Evolutionary conservation across 2,329 filamentous ascomycete species (phyloP).

Genomic region (Myriosclerotinia duriaeana): DNA sequence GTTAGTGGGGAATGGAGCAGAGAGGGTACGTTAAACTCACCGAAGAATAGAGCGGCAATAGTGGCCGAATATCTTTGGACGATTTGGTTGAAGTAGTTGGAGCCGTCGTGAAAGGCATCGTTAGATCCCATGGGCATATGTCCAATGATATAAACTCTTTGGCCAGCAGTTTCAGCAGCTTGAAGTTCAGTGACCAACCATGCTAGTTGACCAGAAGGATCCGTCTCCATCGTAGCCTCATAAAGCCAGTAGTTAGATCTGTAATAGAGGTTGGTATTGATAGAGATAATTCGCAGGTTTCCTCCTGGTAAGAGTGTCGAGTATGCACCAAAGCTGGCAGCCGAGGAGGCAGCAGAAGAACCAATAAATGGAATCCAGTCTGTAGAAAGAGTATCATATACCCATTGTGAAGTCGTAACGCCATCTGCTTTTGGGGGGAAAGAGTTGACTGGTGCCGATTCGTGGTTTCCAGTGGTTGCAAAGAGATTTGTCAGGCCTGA

Average conservation of each 20-base stretch:
- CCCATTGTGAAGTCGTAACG: conserved; percentile 41
- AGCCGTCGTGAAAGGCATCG: conserved; percentile 43
- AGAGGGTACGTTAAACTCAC: not conserved
- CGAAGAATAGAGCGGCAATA: conserved; percentile 41
- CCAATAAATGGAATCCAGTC: conserved; percentile 43
- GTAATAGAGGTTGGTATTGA: conserved; percentile 48
- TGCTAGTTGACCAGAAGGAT: conserved; percentile 42
- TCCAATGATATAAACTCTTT: conserved; percentile 45
- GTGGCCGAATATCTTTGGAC: conserved; percentile 37
- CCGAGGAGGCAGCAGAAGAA: conserved; percentile 33
- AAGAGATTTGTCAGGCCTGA: conserved; percentile 41
- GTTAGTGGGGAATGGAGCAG: not conserved
- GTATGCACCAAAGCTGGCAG: conserved; percentile 42
- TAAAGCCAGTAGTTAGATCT: conserved; percentile 45
- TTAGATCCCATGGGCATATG: conserved; percentile 40
- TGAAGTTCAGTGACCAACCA: conserved; percentile 45
- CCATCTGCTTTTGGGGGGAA: conserved; percentile 39
- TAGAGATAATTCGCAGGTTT: conserved; percentile 45
- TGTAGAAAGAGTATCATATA: conserved; percentile 42
- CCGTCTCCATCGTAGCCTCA: conserved; percentile 42
- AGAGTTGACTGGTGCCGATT: conserved; percentile 42
- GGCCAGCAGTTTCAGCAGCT: conserved; percentile 41
- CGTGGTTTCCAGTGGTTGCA: conserved; percentile 45
- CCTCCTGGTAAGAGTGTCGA: conserved; percentile 38
- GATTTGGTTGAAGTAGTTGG: conserved; percentile 41